Evolutionary conservation across 2,329 filamentous ascomycete genomes (phyloP), one percentile per base, ranked within the genome.

Genomic region (Cryphonectria nitschkei): DNA sequence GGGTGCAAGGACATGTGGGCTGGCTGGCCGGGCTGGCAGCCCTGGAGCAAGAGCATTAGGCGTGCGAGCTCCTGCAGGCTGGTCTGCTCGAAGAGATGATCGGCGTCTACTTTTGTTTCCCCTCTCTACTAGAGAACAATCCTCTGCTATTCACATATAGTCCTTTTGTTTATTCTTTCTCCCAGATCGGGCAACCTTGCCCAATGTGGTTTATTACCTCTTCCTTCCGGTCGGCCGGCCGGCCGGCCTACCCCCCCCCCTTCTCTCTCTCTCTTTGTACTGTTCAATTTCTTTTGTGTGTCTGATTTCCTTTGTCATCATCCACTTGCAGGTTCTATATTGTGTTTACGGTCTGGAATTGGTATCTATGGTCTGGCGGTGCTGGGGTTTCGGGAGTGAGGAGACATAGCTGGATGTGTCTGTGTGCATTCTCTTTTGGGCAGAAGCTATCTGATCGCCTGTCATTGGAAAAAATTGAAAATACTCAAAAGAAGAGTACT

Each of bases 91-190:
- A 54, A 66, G 43, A 46, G 41, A 65, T 39, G 37, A 13, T 32
- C 64, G 58, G 50, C 39, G 34, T 56, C 37, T 26, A 43, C 52
- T 43, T 34, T 60, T 60, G n/a, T 46, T 58, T 37, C 67, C 60
- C 29, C 29, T 64, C 29, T 50, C 46, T 50, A 50, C 62, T 54
- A 52, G 66, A 70, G 68, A 41, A 37, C 65, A 29, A 58, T 67
- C 50, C 58, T 65, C 64, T 56, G 66, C 50, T 65, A 56, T 72
- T 72, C 70, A 65, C 62, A 65, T 70, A 72, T 29, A 72, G 70
- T 37, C 65, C 65, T 56, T n/a, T 67, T 46, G 50, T 72, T 22
- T 69, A 32, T 69, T 65, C 34, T 29, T 60, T 66, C 58, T 63
- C 54, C 54, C 54, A 34, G 26, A 58, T 58, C 13, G 54, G 54